phyloP scores from a whole-genome alignment of 371 early-diverging fungal species.

The Dichotomocladium elegans region DNA sequence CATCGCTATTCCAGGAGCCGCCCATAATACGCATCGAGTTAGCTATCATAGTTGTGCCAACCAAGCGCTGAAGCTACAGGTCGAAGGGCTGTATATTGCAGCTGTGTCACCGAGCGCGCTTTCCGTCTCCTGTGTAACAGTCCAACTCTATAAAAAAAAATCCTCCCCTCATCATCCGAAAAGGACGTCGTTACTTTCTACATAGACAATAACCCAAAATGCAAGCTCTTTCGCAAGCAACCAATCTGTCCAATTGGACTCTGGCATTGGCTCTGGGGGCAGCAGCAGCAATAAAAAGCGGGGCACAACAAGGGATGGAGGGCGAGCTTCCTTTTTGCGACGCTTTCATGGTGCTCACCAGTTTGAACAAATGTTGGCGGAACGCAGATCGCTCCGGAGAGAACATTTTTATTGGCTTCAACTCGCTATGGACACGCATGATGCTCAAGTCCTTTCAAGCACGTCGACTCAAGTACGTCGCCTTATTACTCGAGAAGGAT shows the following conservation, averaged over 20 bases:
- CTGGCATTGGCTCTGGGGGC: background rate
- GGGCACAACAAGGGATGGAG: background rate
- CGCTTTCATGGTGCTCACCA: background rate
- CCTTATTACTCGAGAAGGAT: background rate
- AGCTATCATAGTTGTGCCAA: too few species aligned
- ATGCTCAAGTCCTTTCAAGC: background rate
- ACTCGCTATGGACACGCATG: background rate
- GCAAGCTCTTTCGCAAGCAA: too few species aligned
- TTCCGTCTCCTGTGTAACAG: too few species aligned
- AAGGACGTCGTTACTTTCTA: too few species aligned
- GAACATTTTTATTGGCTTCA: background rate
- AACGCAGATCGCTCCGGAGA: background rate
- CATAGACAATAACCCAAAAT: too few species aligned
- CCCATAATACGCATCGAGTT: too few species aligned
- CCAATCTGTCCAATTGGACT: background rate
- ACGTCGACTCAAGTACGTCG: background rate
- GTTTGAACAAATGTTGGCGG: background rate
- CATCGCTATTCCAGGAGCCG: too few species aligned
- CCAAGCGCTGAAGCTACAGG: too few species aligned
- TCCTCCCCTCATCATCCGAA: too few species aligned
- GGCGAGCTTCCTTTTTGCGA: background rate
- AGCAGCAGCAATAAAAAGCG: background rate
- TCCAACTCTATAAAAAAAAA: too few species aligned
- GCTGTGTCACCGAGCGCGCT: too few species aligned
- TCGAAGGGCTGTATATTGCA: too few species aligned